These are phyloP conservation scores for Flueggea neowawraea DNA, from an alignment of 441 rosid species.

Conservation along the genomic window DNA sequence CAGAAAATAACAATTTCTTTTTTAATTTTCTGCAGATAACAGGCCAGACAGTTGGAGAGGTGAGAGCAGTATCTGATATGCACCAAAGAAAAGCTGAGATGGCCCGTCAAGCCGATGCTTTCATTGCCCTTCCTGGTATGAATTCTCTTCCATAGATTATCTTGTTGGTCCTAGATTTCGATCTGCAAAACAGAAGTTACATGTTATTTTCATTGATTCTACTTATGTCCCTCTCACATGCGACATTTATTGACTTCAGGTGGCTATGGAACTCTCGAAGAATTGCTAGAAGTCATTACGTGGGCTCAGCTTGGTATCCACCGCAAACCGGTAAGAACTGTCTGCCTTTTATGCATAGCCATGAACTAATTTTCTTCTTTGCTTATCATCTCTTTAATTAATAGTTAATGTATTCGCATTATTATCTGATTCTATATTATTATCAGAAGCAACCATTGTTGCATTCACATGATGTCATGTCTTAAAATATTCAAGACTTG, in stretches of 20 bases:
- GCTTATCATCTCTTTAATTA: not conserved
- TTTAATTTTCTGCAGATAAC: constrained; percentile 53
- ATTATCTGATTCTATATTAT: not conserved
- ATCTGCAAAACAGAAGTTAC: not conserved
- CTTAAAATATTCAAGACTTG: constrained; percentile 1
- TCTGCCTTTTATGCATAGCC: not conserved
- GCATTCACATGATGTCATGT: constrained; percentile 19
- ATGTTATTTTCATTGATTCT: no score
- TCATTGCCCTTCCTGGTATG: constrained; percentile 92
- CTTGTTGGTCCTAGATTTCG: constrained; percentile 1
- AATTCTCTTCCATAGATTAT: not conserved
- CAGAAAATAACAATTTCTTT: not conserved
- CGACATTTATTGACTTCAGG: constrained; percentile 34
- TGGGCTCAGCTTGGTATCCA: constrained; percentile 99
- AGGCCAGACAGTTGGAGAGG: constrained; percentile 95
- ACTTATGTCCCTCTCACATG: not conserved
- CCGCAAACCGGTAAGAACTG: constrained; percentile 73
- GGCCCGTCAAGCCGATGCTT: constrained; percentile 96
- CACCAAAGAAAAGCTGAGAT: constrained; percentile 98
- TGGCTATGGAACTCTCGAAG: constrained; percentile 98
- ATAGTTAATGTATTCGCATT: not conserved
- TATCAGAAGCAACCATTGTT: not conserved
- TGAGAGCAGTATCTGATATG: constrained; percentile 92
- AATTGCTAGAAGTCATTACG: constrained; percentile 88
- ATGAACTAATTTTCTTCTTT: not conserved